Evolutionary conservation across 768 basidiomycete genomes (phyloP).

Genomic region (Serpula lacrymans): DNA sequence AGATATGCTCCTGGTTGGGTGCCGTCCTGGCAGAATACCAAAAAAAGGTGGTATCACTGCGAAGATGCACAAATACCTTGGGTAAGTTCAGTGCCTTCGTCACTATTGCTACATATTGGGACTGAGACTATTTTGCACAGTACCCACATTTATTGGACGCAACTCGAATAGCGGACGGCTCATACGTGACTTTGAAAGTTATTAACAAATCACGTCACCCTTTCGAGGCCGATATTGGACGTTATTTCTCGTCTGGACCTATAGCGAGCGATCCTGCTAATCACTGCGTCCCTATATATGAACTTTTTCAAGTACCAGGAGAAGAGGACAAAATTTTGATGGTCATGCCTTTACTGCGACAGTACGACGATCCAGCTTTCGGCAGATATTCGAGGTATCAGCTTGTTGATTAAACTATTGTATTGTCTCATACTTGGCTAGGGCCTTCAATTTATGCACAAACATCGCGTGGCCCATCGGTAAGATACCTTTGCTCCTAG

Average conservation of each 20-base stretch:
- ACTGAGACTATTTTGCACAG: not conserved
- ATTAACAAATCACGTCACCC: not conserved
- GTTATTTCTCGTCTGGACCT: not conserved
- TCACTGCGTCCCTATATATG: conserved; percentile 3
- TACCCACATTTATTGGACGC: conserved; percentile 1
- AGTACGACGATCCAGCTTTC: not conserved
- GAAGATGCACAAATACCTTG: conserved; percentile 1
- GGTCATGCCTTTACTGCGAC: conserved; percentile 4
- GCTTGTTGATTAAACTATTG: not conserved
- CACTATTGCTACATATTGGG: not conserved
- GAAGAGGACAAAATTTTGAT: not conserved
- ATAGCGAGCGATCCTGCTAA: not conserved
- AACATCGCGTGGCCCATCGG: conserved; percentile 3
- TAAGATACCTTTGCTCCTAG: not conserved
- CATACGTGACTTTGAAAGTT: conserved; percentile 2
- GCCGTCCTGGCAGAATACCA: not conserved
- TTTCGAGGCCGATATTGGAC: conserved; percentile 3
- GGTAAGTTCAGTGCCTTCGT: too few relatives aligned
- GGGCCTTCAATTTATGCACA: too few relatives aligned
- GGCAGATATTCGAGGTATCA: conserved; percentile 5
- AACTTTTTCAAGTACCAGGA: conserved; percentile 3
- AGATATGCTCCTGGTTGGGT: too few relatives aligned
- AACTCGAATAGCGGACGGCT: conserved; percentile 2
- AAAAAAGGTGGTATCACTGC: not conserved
- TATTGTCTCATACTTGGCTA: not conserved